Base-by-base conservation (phyloP, 805 yeast genomes). In the Saturnispora gosingensis region DNA sequence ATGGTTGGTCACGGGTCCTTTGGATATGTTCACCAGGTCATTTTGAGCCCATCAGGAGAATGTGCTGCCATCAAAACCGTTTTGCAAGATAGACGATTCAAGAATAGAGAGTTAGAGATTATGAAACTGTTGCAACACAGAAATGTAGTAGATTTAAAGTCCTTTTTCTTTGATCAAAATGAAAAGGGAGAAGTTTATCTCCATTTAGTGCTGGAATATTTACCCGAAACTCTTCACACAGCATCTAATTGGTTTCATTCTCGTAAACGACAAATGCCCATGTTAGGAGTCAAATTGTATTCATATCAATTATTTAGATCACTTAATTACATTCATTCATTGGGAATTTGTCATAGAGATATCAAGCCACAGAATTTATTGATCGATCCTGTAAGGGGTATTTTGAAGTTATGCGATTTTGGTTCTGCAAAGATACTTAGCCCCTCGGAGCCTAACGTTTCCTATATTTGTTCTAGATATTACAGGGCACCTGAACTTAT, bases 1-100 rank as follows among this genome's bases (percentile, higher is more conserved):
- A 89, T 90, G 76, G 93, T 91, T 42, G 99, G 99, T n/a, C 95
- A 88, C 68, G 99, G 99, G 10, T 90, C 98, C n/a, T 93, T 93
- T 71, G 99, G 99, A 2, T 90, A 89, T 34, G 99, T 93, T n/a
- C 89, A 88, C 65, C 93, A 88, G 59, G 88, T 96, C 6, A 81
- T 79, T 53, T 73, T 93, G 39, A 63, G 78, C 54, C 89, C 91
- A 16, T 75, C 85, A 22, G 81, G 85, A 54, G 86, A 83, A 60
- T 77, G 81, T 42, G 95, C 91, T 18, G 99, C 99, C 48, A 88
- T 93, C 64, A 93, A 93, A 69, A 80, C 95, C 59, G 99, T 93
- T n/a, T 75, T 91, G 25, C 98, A 93, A 66, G 99, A 93, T 69
- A 87, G 84, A 64, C 74, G 98, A 46, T 93, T 90, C 77, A 86